Evolutionary conservation across 2,329 filamentous ascomycete species (phyloP), one percentile per base, ranked within the genome.

Genomic region (Penicillium sp.): DNA sequence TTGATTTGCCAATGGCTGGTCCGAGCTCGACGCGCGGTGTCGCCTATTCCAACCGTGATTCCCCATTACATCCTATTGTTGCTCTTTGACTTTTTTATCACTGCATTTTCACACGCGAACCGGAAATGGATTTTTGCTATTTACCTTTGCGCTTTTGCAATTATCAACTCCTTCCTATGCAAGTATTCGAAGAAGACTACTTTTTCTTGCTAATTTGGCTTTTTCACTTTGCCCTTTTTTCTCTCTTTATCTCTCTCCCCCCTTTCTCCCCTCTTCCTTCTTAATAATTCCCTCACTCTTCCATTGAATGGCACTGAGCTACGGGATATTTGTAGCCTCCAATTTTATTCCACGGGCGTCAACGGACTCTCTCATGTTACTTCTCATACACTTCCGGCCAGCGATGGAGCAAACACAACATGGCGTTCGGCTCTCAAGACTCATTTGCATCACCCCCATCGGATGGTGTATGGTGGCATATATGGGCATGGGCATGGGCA

Each of bases 1-100:
- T 48, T 57, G 19, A 34, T 49, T 58, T 44, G 34, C 58, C 40
- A 51, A 46, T 59, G 46, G 40, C 48, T 51, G 39, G 48, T 34
- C 56, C 52, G 47, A 42, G 45, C 48, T 55, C 47, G 28, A 61
- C 51, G 66, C 61, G 59, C 61, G 65, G 59, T 57, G 58, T 59
- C 59, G 55, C 59, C 56, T 54, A 61, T 62, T 42, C 21, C 62
- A 60, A 67, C 64, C 62, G 61, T 65, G 61, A 66, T 67, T 69
- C 65, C 60, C 62, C 60, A 52, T 60, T 65, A 62, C 59, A 69
- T 63, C 60, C 59, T 48, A 65, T 46, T 47, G 23, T 56, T 37
- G 46, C 46, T 45, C 28, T 55, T 26, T 63, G 55, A 56, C 63
- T 63, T 62, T n/a, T 59, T 64, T 60, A 60, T 59, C 59, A 52